Percentiles rank a stretch among this genome's conserved stretches.
Evolutionary conservation across 768 basidiomycete genomes (phyloP).

Genomic region (Cystobasidium tubakii): DNA sequence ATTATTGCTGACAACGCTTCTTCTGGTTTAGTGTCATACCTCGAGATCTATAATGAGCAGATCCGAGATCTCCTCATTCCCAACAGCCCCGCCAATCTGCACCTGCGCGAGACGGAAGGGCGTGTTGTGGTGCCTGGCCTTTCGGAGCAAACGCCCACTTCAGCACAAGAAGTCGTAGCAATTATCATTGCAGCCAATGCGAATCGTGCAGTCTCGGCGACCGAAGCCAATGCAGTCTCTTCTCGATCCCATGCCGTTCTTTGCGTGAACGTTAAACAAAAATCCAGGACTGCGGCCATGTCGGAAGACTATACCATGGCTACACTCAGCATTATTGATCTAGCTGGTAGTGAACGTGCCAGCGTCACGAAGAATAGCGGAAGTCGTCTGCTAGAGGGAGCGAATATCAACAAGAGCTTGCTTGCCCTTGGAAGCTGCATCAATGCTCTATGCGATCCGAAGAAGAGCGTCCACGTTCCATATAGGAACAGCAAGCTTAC

Average conservation of each 20-base stretch:
- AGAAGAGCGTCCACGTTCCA: constrained; percentile 73
- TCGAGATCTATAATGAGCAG: constrained; percentile 99
- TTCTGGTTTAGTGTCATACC: constrained; percentile 67
- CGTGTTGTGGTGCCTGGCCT: constrained; percentile 78
- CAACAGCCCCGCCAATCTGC: constrained; percentile 65
- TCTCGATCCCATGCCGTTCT: constrained; percentile 97
- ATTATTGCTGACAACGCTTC: neutral
- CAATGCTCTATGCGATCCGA: constrained; percentile 92
- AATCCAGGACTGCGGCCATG: constrained; percentile 75
- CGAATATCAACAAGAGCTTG: constrained; percentile 98
- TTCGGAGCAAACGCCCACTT: constrained; percentile 69
- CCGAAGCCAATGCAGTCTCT: constrained; percentile 91
- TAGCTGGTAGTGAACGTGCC: constrained; percentile 94
- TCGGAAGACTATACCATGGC: constrained; percentile 77
- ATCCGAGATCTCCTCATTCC: constrained; percentile 91
- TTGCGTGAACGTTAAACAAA: constrained; percentile 84
- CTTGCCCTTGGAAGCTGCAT: constrained; percentile 97
- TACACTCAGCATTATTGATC: constrained; percentile 93
- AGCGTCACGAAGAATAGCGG: constrained; percentile 96
- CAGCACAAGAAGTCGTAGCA: constrained; percentile 87
- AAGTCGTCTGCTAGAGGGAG: constrained; percentile 94
- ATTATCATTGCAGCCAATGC: constrained; percentile 84
- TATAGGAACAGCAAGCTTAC: constrained; percentile 99
- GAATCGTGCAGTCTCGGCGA: constrained; percentile 83
- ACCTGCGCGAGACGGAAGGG: constrained; percentile 87